Evolutionary conservation across 495 filamentous ascomycete species (phyloP), one percentile per base, ranked within the genome.

Genomic region (Barbatosphaeria neglecta): DNA sequence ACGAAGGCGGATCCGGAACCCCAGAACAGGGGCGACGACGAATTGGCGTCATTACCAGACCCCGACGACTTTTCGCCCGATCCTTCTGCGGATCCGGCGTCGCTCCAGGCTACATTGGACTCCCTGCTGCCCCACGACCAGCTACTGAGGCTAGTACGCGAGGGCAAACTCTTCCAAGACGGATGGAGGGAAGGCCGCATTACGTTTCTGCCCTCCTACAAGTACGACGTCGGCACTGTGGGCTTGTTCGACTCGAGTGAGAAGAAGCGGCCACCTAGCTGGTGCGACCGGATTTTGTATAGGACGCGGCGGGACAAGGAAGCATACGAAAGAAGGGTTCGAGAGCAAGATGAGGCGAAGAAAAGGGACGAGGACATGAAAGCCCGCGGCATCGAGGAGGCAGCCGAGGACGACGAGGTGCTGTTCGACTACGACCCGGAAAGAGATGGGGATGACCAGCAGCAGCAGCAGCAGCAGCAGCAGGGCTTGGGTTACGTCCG

Each of bases 251-350:
- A 99, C 65, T 85, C 88, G 0, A 94, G 87, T 49, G 93, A 95
- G 54, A 99, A 97, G 70, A 78, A 82, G 43, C 74, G 93, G 42
- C 83, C 84, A 13, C 93, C 93, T 4, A 94, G 88, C 59, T 99
- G 90, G 90, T 99, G 93, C 60, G 93, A 99, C 63, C 82, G 93
- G n/a, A 89, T 99, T 39, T 65, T 99, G 0, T 99, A 76, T 55
- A 77, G 90, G 27, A 86, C 86, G 1, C 77, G 82, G 31, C 76
- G 70, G 43, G 83, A 88, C 52, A 81, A 73, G 46, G 59, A 82
- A 4, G 73, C 69, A n/a, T 86, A 90, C 55, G 80, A 90, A n/a
- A 68, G 65, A 43, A 81, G 77, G 46, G 57, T 73, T 3, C 68
- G 72, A 44, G 83, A 88, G 47, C 74, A 81, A 43, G 75, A 82